Base-by-base conservation (phyloP, 148 eudicot genomes). In the Beta vulgaris region DNA sequence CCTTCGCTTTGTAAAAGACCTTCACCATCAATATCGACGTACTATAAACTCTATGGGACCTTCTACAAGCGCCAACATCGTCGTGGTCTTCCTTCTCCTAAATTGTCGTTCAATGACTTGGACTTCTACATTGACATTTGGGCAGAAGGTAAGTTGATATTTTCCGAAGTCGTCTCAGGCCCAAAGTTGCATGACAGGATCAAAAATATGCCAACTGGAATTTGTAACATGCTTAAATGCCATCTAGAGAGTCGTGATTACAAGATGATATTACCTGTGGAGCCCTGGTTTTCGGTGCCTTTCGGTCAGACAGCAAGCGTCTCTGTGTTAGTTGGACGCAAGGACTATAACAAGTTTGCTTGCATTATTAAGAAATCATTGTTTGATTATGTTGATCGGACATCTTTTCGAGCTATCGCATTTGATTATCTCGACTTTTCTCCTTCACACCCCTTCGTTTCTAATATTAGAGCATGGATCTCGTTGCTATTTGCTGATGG, bases 61-160 rank as follows among this genome's bases (percentile, higher is more conserved):
- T 91, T 88, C 73, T 82, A 89, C 72, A 91, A 82, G 58, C 97
- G 95, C 70, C 86, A 82, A 51, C 75, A 73, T 13, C 44, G 19
- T 28, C 81, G 74, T 73, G 57, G 73, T 54, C 83, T 90, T 77
- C 90, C 71, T 49, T 93, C 98, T 55, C 97, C 98, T 32, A 85
- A 84, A 69, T 76, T 93, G 59, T 93, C 95, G 37, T 88, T 91
- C 55, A 75, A 80, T 15, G 90, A 93, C 75, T 76, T 93, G 68
- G 98, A 88, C 48, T 93, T 93, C 42, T 93, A 91, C 86, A 85
- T 93, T 5, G 98, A 93, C 82, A 87, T 93, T 64, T 93, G 97
- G 97, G 35, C 92, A 2, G 97, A 91, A 79, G 85, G 82, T 7
- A 78, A 51, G 35, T 69, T 84, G 63, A 82, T 90, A 15, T 91